Base-by-base conservation (phyloP, 1,284 basidiomycete genomes). In the Sanghuangporus sanghuang region DNA sequence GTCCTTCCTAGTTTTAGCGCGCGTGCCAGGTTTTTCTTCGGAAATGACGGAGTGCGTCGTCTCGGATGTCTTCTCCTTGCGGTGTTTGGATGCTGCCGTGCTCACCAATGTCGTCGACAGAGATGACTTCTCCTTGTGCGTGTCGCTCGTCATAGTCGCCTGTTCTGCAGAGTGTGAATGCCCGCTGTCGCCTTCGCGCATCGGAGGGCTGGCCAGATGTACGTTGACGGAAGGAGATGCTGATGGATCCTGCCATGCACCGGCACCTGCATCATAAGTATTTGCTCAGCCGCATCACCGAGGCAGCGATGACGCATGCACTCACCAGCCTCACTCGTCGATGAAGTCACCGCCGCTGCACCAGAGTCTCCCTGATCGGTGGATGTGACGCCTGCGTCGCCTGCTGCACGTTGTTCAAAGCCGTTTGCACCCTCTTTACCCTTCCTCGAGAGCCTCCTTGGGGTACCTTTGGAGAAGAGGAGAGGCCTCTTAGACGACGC, bases 81-180 rank as follows among this genome's bases (percentile, higher is more conserved):
- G 68, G 71, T 72, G 71, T 65, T 69, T 68, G 66, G 71, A 72
- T 62, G 72, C 57, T 63, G 69, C 57, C 65, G 75, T 75, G 35
- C 74, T 73, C 3, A 73, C 73, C 64, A 74, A 70, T 57, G 75
- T 74, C 63, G 76, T 76, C 60, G 74, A 73, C 21, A 80, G 73
- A 11, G 81, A 82, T 63, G 73, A 77, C 67, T 75, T 76, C 68
- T 75, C 74, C 70, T 77, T 78, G 68, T 80, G 79, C n/a, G 58
- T 64, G 52, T 63, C 64, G 35, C 40, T 59, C 11, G 64, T 54
- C 44, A 44, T 49, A 14, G 61, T 62, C 36, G 40, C 61, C 46
- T 65, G 64, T 48, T 65, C 64, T 55, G 50, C 56, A 55, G 64
- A 65, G 16, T 62, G 53, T 23, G 54, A 57, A 39, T 57, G 46